Percentiles rank a stretch among this genome's conserved stretches.
These are phyloP conservation scores for Pouteria campechiana DNA, from an alignment of 179 eudicot species.

Conservation along the genomic window DNA sequence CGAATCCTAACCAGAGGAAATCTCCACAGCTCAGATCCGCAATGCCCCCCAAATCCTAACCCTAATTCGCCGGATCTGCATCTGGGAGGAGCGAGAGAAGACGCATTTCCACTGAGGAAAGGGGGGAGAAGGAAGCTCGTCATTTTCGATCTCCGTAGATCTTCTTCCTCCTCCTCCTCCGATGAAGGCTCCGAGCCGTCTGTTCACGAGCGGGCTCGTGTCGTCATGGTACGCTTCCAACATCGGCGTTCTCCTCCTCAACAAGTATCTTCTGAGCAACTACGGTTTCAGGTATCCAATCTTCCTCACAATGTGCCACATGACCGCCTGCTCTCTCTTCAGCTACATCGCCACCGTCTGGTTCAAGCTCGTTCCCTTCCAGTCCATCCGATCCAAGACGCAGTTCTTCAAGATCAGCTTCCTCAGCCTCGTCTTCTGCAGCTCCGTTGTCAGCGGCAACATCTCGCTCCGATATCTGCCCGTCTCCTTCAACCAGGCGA, in stretches of 20 bases:
- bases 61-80: too few relatives aligned
- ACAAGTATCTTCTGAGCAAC: conserved; percentile 61
- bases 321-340: conserved; percentile 70
- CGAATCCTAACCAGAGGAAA: too few relatives aligned
- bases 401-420: conserved; percentile 64
- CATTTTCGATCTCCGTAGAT: too few relatives aligned
- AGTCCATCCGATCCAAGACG: conserved; percentile 51
- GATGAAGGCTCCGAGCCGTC: conserved; percentile 31
- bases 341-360: conserved; percentile 68
- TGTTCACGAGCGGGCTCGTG: conserved; percentile 53
- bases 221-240: conserved; percentile 67
- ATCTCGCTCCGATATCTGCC: conserved; percentile 60
- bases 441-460: conserved; percentile 74
- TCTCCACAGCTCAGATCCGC: too few relatives aligned
- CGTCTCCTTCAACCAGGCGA: conserved; percentile 75
- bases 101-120: too few relatives aligned
- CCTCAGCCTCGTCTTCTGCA: conserved; percentile 57
- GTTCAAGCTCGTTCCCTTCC: conserved; percentile 74
- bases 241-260: conserved; percentile 62
- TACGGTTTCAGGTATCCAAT: conserved; percentile 82
- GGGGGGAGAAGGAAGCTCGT: too few relatives aligned
- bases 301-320: conserved; percentile 75
- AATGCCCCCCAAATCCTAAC: too few relatives aligned
- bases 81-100: too few relatives aligned
- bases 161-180: too few relatives aligned